phyloP scores from a whole-genome alignment of 768 basidiomycete genomes.

The Boletus rubropictus region DNA sequence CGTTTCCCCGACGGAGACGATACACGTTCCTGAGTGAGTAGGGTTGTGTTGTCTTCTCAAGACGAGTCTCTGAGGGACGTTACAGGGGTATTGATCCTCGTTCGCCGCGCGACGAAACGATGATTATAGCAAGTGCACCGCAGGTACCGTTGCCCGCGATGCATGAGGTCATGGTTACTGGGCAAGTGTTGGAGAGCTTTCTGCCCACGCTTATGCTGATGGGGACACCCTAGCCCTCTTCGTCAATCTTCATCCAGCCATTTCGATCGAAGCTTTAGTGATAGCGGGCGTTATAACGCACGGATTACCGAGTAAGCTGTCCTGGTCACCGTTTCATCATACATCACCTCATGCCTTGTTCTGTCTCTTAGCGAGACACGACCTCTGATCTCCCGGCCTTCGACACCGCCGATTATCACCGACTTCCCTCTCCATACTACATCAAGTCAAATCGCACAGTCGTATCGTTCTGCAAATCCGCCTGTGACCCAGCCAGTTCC shows the following conservation, averaged over 20 bases:
- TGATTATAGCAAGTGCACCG: slow-evolving; percentile 20
- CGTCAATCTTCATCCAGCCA: slow-evolving; percentile 14
- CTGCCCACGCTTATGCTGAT: neutral
- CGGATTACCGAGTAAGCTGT: slow-evolving; percentile 25
- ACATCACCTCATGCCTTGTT: neutral
- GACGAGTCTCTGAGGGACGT: neutral
- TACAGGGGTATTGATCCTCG: slow-evolving; percentile 24
- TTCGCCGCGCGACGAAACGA: slow-evolving; percentile 29
- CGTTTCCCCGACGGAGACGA: slow-evolving; percentile 24
- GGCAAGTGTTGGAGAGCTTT: slow-evolving; percentile 9
- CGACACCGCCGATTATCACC: slow-evolving; percentile 28
- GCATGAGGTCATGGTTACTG: slow-evolving; percentile 29
- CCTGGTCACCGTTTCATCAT: too few species aligned
- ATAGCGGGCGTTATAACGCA: slow-evolving; percentile 8
- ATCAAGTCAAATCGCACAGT: slow-evolving; percentile 21
- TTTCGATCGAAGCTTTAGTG: slow-evolving; percentile 17
- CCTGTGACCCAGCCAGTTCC: slow-evolving; percentile 26
- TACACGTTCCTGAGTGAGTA: slow-evolving; percentile 30
- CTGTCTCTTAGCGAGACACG: slow-evolving; percentile 41
- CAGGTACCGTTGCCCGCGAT: slow-evolving; percentile 30
- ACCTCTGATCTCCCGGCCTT: slow-evolving; percentile 42
- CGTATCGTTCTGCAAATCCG: slow-evolving; percentile 19
- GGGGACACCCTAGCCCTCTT: slow-evolving; percentile 7
- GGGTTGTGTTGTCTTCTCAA: neutral
- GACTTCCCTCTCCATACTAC: slow-evolving; percentile 13